Evolutionary conservation across 1,139 yeast species (phyloP), one percentile per base, ranked within the genome.

Genomic region (Blastobotrys apis): DNA sequence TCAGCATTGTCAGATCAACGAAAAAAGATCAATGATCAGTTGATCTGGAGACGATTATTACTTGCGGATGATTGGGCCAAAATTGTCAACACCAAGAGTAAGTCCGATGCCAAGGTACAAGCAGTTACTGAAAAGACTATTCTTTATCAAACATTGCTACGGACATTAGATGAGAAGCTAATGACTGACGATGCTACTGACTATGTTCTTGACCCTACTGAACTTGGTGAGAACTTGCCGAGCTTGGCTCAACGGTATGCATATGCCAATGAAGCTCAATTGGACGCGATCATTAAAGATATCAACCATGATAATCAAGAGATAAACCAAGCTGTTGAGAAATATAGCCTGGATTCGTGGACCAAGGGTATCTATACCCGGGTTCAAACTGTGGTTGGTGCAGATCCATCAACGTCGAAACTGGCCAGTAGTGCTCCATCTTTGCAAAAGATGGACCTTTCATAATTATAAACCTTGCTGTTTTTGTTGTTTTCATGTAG

Each of bases 21-120:
- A 55, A n/a, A 64, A 60, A 31, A 48, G 1, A 51, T 64, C 12
- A 63, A 66, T 39, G 67, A 65, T 40, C 63, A 64, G 13, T 57
- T 72, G 13, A 66, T 82, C 1, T 84, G 94, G 92, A 68, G 80
- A 54, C 69, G 92, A 48, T 69, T 83, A 38, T 65, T 84, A 8
- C 56, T 78, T n/a, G 71, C 75, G 1, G 82, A 80, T 52, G 76
- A 79, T 53, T 81, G 87, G 85, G 49, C 59, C 5, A 57, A 60
- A 12, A 58, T 78, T 19, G 62, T 67, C n/a, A 63, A 68, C 25
- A 68, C 73, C 9, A 63, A 66, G 25, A 67, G 67, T 43, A 65
- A 70, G 44, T 65, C 75, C 4, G 80, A 77, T 49, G 72, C 71
- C 40, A 66, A 59, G 49, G 64, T 72, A 34, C 70, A 70, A 53